phyloP scores from a whole-genome alignment of 306 rosid genomes.

The Canavalia gladiata region DNA sequence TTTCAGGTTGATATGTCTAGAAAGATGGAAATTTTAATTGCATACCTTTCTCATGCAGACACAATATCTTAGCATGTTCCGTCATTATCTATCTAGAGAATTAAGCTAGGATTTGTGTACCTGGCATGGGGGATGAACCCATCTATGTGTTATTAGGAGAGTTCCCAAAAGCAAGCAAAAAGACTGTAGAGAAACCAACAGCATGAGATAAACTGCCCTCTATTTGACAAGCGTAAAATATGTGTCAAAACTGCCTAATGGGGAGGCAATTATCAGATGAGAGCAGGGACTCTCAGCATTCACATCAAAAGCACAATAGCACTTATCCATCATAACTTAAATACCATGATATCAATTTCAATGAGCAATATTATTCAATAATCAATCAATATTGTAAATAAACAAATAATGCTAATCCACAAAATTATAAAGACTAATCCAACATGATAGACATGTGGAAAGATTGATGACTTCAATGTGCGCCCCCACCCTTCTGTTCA shows the following conservation, averaged over 20 bases:
- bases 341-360: background rate
- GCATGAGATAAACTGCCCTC: background rate
- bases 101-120: background rate
- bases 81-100: conserved; percentile 12
- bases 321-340: background rate
- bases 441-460: background rate
- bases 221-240: background rate
- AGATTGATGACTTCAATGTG: background rate
- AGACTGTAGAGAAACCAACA: background rate
- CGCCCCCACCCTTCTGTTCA: background rate
- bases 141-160: background rate
- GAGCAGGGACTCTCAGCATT: background rate
- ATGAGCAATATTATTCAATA: background rate
- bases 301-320: background rate
- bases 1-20: background rate
- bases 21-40: background rate
- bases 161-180: background rate
- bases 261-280: background rate
- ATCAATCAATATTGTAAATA: background rate
- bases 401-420: background rate
- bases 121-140: background rate
- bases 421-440: background rate
- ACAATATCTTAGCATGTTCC: background rate
- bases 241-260: background rate
- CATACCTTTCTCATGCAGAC: background rate